Percentiles rank a stretch among this genome's conserved stretches.
Evolutionary conservation across 257 asterid genomes (phyloP).

Genomic region (Voacanga thouarsii): DNA sequence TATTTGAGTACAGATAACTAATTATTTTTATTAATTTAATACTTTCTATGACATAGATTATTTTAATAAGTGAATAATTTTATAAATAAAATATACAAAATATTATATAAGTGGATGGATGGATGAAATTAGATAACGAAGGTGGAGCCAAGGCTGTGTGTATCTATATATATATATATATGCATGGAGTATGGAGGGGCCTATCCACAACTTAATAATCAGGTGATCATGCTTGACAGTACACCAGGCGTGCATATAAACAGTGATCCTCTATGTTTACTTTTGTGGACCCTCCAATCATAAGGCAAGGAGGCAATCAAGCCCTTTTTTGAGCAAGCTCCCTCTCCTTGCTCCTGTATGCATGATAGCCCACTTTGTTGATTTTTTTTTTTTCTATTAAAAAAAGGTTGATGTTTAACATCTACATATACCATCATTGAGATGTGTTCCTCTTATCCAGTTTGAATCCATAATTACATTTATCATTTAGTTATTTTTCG

Average conservation of each 20-base stretch:
- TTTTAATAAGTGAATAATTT: too few relatives aligned
- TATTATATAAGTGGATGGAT: too few relatives aligned
- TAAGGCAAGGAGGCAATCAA: background rate
- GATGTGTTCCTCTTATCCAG: too few relatives aligned
- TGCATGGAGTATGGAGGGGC: conserved; percentile 28
- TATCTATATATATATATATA: background rate
- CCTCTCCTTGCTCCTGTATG: background rate
- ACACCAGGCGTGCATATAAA: conserved; percentile 67
- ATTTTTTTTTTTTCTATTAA: too few relatives aligned
- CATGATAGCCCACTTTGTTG: background rate
- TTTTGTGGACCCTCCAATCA: conserved; percentile 29
- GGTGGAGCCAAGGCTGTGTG: too few relatives aligned
- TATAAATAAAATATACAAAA: too few relatives aligned
- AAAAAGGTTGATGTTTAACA: background rate
- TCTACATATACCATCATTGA: background rate
- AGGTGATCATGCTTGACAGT: conserved; percentile 47
- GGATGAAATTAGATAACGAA: too few relatives aligned
- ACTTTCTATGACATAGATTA: too few relatives aligned
- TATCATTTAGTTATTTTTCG: too few relatives aligned
- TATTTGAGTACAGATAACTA: too few relatives aligned
- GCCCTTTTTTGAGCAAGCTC: conserved; percentile 4
- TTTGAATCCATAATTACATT: too few relatives aligned
- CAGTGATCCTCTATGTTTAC: conserved; percentile 40
- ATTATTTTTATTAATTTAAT: too few relatives aligned
- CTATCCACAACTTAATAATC: conserved; percentile 37